Evolutionary conservation across 805 yeast genomes (phyloP).

Genomic region (Suhomyces canberraensis): DNA sequence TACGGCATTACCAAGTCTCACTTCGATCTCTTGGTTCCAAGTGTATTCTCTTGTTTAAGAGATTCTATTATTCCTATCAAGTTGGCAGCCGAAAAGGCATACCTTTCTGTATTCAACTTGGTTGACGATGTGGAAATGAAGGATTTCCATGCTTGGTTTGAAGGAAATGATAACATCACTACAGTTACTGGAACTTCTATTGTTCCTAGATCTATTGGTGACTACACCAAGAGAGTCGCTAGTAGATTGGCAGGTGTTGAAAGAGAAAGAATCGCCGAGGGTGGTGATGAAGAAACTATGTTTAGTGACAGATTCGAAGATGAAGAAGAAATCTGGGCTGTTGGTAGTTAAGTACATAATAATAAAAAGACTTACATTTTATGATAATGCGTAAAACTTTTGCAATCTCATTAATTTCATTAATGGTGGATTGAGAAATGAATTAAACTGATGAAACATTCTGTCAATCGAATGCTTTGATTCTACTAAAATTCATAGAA

Average conservation of each 20-base stretch:
- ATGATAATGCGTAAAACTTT: too few species aligned
- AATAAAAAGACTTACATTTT: too few species aligned
- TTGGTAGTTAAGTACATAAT: constrained; percentile 51
- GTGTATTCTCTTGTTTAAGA: constrained; percentile 78
- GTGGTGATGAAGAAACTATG: constrained; percentile 85
- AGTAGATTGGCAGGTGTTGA: constrained; percentile 80
- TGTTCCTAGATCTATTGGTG: constrained; percentile 74
- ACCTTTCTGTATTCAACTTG: constrained; percentile 64
- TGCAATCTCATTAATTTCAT: too few species aligned
- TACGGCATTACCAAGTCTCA: constrained; percentile 50
- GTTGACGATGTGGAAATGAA: constrained; percentile 60
- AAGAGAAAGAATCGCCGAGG: constrained; percentile 82
- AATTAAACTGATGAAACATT: too few species aligned
- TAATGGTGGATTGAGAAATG: too few species aligned
- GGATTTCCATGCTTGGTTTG: constrained; percentile 65
- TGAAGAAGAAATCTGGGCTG: constrained; percentile 83
- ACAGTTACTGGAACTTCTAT: constrained; percentile 46
- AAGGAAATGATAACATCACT: constrained; percentile 34
- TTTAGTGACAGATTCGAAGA: constrained; percentile 84
- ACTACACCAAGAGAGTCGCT: constrained; percentile 90
- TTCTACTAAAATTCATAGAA: too few species aligned
- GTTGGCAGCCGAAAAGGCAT: constrained; percentile 91
- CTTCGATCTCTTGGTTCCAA: constrained; percentile 58
- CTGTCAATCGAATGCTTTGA: too few species aligned
- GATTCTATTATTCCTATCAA: constrained; percentile 89